Conservation (phyloP, 768 basidiomycete species). For the Termitomyces sp. region DNA sequence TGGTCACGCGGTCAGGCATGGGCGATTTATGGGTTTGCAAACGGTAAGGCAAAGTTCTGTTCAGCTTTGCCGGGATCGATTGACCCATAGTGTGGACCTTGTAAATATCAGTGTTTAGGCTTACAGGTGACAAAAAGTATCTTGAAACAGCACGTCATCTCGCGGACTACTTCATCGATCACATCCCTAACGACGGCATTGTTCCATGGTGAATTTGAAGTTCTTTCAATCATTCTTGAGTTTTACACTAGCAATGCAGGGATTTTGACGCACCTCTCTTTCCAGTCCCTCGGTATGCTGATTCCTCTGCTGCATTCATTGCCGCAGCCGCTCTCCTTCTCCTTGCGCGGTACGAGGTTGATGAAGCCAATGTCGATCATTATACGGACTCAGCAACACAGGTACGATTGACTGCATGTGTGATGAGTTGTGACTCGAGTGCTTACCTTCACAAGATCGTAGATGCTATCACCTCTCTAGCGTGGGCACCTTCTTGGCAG, state of each 20-base stretch:
- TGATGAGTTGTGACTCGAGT: background rate
- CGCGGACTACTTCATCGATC: slow-evolving; percentile 54
- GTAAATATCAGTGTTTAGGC: slow-evolving; percentile 45
- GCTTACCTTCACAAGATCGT: slow-evolving; percentile 6
- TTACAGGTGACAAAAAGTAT: slow-evolving; percentile 44
- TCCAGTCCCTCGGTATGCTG: slow-evolving; percentile 51
- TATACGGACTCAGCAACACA: slow-evolving; percentile 47
- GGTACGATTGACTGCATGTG: slow-evolving; percentile 19
- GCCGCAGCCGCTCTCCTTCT: slow-evolving; percentile 55
- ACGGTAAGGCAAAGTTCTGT: slow-evolving; percentile 41
- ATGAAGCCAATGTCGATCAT: slow-evolving; percentile 20
- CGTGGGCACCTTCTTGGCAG: slow-evolving; percentile 15
- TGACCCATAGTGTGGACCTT: background rate
- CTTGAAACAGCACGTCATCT: slow-evolving; percentile 53
- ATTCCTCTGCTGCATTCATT: slow-evolving; percentile 66
- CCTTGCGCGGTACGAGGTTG: slow-evolving; percentile 40
- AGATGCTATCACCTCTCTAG: slow-evolving; percentile 10
- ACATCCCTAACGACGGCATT: slow-evolving; percentile 54
- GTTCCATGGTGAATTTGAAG: slow-evolving; percentile 52
- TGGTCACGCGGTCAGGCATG: slow-evolving; percentile 74
- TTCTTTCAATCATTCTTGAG: background rate
- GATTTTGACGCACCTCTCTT: slow-evolving; percentile 65
- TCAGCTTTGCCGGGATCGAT: background rate
- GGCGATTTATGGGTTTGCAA: slow-evolving; percentile 66
- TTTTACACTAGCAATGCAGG: slow-evolving; percentile 28